These are phyloP conservation scores for Echinochloa phyllopogon DNA, from an alignment of 176 grass and related monocot genomes.

Conservation along the genomic window DNA sequence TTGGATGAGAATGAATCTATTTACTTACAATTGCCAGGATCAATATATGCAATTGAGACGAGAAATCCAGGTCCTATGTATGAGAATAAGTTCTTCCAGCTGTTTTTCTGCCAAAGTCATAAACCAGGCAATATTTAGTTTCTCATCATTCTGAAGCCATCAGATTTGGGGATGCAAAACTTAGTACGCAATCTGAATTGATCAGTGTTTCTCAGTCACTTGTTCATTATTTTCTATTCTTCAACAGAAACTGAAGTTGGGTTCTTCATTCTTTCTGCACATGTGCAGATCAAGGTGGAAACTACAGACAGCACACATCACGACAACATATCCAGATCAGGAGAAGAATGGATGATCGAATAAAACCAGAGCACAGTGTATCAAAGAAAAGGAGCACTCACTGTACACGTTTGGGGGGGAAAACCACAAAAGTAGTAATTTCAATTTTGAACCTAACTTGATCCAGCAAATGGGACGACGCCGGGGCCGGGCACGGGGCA, in stretches of 20 bases:
- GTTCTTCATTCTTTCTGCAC: not conserved
- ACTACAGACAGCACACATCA: not conserved
- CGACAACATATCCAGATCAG: slow-evolving; percentile 4
- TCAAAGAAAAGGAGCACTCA: slow-evolving; percentile 27
- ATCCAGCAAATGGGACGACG: slow-evolving; percentile 22
- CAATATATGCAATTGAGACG: slow-evolving; percentile 95
- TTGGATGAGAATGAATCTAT: slow-evolving; percentile 7
- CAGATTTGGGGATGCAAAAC: not conserved
- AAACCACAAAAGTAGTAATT: slow-evolving; percentile 16
- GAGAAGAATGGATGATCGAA: slow-evolving; percentile 36
- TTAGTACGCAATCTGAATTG: not conserved
- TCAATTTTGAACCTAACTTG: slow-evolving; percentile 20
- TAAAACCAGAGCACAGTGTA: slow-evolving; percentile 30
- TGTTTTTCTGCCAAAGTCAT: slow-evolving; percentile 66
- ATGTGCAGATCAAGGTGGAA: not conserved
- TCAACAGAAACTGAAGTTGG: slow-evolving; percentile 13
- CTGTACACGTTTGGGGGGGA: not conserved
- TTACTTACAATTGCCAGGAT: slow-evolving; percentile 96
- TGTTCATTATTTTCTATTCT: slow-evolving; percentile 6
- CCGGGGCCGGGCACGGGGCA: not conserved
- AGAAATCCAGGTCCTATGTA: slow-evolving; percentile 97
- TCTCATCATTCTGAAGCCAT: slow-evolving; percentile 10
- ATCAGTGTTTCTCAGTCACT: not conserved
- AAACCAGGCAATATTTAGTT: slow-evolving; percentile 36
- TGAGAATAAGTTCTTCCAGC: slow-evolving; percentile 94